These are phyloP conservation scores for Lasiosphaeris hirsuta DNA, from an alignment of 495 filamentous ascomycete genomes.

Conservation along the genomic window DNA sequence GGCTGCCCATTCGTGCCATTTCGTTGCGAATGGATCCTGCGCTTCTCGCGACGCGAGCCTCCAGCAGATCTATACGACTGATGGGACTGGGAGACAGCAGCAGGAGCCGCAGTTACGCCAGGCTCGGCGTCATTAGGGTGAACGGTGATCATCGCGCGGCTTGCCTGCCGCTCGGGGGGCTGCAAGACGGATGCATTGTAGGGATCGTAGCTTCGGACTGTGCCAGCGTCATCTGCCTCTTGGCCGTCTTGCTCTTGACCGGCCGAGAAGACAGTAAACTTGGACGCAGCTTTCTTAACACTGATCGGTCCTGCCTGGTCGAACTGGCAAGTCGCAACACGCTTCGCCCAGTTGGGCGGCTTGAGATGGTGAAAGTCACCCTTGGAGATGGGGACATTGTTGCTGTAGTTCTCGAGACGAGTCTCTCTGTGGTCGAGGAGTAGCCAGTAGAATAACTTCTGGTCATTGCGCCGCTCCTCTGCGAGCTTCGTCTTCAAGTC, in stretches of 20 bases:
- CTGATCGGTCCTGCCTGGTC: slow-evolving; percentile 38
- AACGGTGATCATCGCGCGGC: slow-evolving; percentile 61
- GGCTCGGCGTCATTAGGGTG: slow-evolving; percentile 46
- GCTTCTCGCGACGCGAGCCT: slow-evolving; percentile 19
- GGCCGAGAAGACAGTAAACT: slow-evolving; percentile 69
- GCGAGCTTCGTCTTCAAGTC: slow-evolving; percentile 63
- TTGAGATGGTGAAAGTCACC: slow-evolving; percentile 85
- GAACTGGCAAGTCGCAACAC: slow-evolving; percentile 50
- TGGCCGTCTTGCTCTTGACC: slow-evolving; percentile 33
- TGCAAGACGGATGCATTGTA: slow-evolving; percentile 65
- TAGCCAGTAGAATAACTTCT: slow-evolving; percentile 86
- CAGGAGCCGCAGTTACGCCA: slow-evolving; percentile 5
- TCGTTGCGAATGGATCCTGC: slow-evolving; percentile 20
- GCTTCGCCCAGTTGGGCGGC: slow-evolving; percentile 45
- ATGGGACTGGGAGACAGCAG: slow-evolving; percentile 22
- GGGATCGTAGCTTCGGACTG: slow-evolving; percentile 70
- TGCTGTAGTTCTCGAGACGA: slow-evolving; percentile 77
- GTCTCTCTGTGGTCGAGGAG: slow-evolving; percentile 76
- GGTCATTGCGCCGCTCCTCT: slow-evolving; percentile 71
- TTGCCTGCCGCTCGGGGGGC: slow-evolving; percentile 30
- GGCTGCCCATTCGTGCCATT: slow-evolving; percentile 16
- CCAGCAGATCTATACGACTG: slow-evolving; percentile 23
- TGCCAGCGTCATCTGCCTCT: slow-evolving; percentile 33
- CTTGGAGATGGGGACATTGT: slow-evolving; percentile 69
- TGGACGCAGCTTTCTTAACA: slow-evolving; percentile 57